Conservation (phyloP, 257 asterid species). For the Nicotiana noctiflora region DNA sequence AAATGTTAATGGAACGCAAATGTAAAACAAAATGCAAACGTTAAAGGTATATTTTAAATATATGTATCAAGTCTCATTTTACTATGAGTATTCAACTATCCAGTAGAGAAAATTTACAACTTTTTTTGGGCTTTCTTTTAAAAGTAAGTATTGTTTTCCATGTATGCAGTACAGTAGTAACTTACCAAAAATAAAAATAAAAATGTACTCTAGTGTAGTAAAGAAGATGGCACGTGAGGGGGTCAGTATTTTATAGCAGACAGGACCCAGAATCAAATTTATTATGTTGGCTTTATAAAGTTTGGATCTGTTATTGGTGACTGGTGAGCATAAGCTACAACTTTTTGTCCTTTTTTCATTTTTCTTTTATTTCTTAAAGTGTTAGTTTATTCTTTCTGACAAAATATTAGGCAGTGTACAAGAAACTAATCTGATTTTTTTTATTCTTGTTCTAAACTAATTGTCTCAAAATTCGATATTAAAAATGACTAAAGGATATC, state of each 20-base stretch:
- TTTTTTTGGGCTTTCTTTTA: too few relatives aligned
- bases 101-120: neutral
- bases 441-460: too few relatives aligned
- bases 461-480: too few relatives aligned
- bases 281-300: neutral
- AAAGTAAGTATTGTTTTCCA: too few relatives aligned
- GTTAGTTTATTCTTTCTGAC: neutral
- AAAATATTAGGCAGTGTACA: neutral
- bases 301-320: neutral
- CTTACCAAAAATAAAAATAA: too few relatives aligned
- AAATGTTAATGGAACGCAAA: too few relatives aligned
- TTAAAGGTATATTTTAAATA: too few relatives aligned
- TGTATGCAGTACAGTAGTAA: too few relatives aligned
- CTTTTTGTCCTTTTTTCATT: neutral
- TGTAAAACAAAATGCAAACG: too few relatives aligned
- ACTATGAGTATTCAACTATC: neutral
- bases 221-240: neutral
- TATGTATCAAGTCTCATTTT: neutral
- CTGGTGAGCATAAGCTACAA: too few relatives aligned
- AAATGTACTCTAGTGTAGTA: neutral
- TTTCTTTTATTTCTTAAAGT: neutral
- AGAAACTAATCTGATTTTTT: neutral
- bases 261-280: neutral
- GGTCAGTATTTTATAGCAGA: neutral
- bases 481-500: too few relatives aligned